Conservation (phyloP, 2,329 filamentous ascomycete species). For the Orbilia oligospora region DNA sequence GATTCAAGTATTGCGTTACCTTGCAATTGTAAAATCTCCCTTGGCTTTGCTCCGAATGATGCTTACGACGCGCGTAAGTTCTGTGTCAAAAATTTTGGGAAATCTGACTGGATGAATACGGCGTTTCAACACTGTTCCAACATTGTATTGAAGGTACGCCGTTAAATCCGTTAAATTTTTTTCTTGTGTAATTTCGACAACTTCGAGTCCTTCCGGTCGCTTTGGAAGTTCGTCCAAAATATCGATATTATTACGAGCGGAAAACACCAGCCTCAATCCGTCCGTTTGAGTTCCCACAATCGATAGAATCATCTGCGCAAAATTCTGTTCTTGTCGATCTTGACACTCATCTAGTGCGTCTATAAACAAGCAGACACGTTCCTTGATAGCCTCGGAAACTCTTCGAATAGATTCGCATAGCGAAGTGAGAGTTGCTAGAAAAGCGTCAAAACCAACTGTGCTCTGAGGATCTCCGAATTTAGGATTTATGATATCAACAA, state of each 20-base stretch:
- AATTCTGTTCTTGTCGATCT: constrained; percentile 28
- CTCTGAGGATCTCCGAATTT: background rate
- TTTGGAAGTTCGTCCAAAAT: constrained; percentile 8
- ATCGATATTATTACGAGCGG: constrained; percentile 37
- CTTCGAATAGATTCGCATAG: constrained; percentile 14
- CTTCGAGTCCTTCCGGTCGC: background rate
- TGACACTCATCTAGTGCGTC: constrained; percentile 53
- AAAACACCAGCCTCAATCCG: constrained; percentile 31
- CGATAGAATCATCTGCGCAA: constrained; percentile 1
- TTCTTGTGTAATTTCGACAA: constrained; percentile 43
- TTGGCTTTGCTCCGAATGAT: constrained; percentile 45
- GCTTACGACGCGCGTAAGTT: constrained; percentile 35
- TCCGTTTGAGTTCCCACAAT: constrained; percentile 1
- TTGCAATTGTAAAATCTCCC: constrained; percentile 51
- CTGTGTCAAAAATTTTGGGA: constrained; percentile 5
- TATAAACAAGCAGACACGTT: constrained; percentile 31
- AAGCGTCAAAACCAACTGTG: background rate
- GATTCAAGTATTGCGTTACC: background rate
- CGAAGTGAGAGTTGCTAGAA: background rate
- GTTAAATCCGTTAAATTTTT: constrained; percentile 41
- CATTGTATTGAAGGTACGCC: constrained; percentile 28
- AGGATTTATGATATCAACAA: constrained; percentile 23
- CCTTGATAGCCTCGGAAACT: constrained; percentile 12
- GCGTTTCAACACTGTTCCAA: constrained; percentile 7
- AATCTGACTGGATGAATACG: constrained; percentile 20